Percentiles rank a stretch among this genome's conserved stretches.
phyloP scores from a whole-genome alignment of 306 rosid genomes.

The Begonia loranthoides region DNA sequence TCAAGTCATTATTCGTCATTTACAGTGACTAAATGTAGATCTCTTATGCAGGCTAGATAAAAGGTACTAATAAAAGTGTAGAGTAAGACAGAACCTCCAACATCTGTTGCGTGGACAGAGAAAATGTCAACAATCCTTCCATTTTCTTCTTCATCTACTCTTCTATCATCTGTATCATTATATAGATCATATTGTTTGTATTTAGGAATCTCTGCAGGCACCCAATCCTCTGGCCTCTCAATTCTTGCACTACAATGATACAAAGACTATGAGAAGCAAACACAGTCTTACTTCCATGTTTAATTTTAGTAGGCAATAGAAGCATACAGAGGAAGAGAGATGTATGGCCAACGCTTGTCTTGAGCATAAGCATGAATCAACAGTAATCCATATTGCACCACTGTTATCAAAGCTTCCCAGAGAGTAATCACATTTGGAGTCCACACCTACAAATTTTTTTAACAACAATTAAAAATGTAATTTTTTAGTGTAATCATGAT shows the following conservation, averaged over 20 bases:
- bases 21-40: no score
- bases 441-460: conserved; percentile 50
- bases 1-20: no score
- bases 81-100: conserved; percentile 24
- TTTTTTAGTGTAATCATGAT: no score
- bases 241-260: conserved; percentile 45
- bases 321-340: conserved; percentile 68
- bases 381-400: conserved; percentile 66
- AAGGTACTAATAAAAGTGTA: neutral
- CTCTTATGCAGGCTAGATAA: no score
- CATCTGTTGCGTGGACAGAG: conserved; percentile 42
- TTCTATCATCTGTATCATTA: conserved; percentile 17
- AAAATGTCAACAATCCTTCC: conserved; percentile 33
- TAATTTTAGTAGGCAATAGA: conserved; percentile 5
- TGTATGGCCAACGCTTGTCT: conserved; percentile 90
- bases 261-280: conserved; percentile 19
- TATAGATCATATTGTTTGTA: conserved; percentile 13
- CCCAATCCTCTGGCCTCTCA: conserved; percentile 95
- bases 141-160: conserved; percentile 22
- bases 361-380: conserved; percentile 93
- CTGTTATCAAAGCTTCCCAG: conserved; percentile 91
- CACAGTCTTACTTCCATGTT: conserved; percentile 2
- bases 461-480: no score
- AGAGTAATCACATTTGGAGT: conserved; percentile 80
- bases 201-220: conserved; percentile 47